Evolutionary conservation across 208 protist species (phyloP).

Genomic region (Entamoeba nuttalli): DNA sequence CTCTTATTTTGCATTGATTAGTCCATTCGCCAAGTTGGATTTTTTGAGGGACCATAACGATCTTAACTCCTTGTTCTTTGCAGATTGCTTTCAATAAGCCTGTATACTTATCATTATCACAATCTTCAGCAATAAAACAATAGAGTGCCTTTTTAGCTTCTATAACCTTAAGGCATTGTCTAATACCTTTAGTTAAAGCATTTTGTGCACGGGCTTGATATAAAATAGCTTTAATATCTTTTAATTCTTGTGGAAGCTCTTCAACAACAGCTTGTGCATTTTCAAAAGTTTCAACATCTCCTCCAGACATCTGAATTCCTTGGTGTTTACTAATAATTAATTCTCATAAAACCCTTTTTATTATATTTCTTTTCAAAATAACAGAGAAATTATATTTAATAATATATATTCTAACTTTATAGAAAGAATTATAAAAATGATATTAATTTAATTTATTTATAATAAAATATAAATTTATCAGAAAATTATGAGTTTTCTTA

Average conservation of each 20-base stretch:
- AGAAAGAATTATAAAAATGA: no score
- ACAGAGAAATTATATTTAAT: no score
- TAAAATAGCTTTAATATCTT: not conserved
- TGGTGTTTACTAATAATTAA: not conserved
- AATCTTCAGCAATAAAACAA: not conserved
- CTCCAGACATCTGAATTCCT: not conserved
- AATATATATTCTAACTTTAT: no score
- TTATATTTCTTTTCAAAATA: not conserved
- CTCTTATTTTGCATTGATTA: not conserved
- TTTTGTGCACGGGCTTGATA: not conserved
- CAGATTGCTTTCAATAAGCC: not conserved
- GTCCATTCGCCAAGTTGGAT: not conserved
- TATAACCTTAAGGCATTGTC: not conserved
- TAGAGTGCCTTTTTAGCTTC: not conserved
- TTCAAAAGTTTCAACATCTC: not conserved
- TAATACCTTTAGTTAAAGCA: not conserved
- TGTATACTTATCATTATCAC: not conserved
- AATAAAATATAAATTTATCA: no score
- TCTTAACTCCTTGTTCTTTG: not conserved
- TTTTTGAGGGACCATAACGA: not conserved
- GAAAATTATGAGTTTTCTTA: not conserved
- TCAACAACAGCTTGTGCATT: not conserved
- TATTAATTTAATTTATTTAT: no score
- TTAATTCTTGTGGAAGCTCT: not conserved
- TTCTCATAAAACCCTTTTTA: not conserved